Conservation (phyloP, 345 rosid genomes). For the Carallia brachiata region DNA sequence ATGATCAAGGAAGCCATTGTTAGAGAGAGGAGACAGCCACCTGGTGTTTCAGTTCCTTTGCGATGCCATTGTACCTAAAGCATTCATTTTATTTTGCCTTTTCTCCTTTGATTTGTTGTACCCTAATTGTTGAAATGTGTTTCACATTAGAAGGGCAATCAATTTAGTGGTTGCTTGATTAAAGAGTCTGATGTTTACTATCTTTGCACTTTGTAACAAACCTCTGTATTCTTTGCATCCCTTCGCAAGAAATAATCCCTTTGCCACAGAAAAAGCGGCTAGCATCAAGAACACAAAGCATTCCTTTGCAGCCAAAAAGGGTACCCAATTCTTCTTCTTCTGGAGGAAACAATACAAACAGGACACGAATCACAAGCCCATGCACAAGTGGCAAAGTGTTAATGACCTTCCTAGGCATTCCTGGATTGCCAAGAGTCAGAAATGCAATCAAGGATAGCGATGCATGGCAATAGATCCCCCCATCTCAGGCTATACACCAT, state of each 20-base stretch:
- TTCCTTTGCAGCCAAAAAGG: slow-evolving; percentile 40
- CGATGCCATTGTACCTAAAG: slow-evolving; percentile 83
- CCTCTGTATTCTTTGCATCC: no score
- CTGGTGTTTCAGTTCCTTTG: slow-evolving; percentile 57
- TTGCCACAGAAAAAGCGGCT: background rate
- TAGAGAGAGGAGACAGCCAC: slow-evolving; percentile 69
- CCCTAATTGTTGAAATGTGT: background rate
- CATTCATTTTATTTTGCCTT: background rate
- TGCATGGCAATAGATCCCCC: slow-evolving; percentile 40
- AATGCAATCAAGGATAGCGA: slow-evolving; percentile 44
- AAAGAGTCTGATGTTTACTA: background rate
- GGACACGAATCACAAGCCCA: slow-evolving; percentile 36
- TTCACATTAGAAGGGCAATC: background rate
- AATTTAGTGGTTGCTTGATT: background rate
- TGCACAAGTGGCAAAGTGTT: slow-evolving; percentile 37
- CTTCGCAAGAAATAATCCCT: background rate
- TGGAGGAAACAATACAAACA: slow-evolving; percentile 44
- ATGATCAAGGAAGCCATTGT: slow-evolving; percentile 66
- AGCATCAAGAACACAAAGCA: slow-evolving; percentile 31
- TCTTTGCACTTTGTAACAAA: no score
- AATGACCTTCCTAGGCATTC: slow-evolving; percentile 37
- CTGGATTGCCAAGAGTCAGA: slow-evolving; percentile 39
- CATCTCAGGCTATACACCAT: slow-evolving; percentile 45
- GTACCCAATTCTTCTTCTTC: slow-evolving; percentile 46
- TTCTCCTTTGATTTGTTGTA: background rate